Evolutionary conservation across 1,284 basidiomycete species (phyloP).

Genomic region (Ceratobasidium sp.): DNA sequence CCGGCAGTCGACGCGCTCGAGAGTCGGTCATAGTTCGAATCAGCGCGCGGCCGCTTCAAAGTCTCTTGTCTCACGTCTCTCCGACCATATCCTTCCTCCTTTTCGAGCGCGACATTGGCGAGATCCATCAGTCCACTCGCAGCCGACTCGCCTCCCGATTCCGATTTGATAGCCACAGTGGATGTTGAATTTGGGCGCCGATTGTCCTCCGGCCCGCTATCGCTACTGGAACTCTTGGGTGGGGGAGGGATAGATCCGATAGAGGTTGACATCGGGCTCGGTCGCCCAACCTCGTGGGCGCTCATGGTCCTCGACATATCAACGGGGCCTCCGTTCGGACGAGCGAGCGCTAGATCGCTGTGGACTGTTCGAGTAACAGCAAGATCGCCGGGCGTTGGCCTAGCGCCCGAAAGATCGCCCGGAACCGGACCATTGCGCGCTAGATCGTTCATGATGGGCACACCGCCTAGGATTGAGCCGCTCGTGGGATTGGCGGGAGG

Average conservation of each 20-base stretch:
- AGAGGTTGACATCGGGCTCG: background rate
- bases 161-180: constrained; percentile 9
- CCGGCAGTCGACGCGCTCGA: constrained; percentile 9
- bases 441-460: constrained; percentile 33
- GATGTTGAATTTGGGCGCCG: background rate
- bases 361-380: constrained; percentile 3
- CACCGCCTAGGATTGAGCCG: constrained; percentile 17
- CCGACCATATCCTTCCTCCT: constrained; percentile 10
- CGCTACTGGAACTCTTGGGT: constrained; percentile 16
- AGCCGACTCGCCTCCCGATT: background rate
- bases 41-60: constrained; percentile 36
- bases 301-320: constrained; percentile 25
- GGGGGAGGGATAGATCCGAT: constrained; percentile 28
- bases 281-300: constrained; percentile 18
- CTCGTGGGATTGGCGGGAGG: constrained; percentile 6
- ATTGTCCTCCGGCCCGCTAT: background rate
- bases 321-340: background rate
- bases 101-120: constrained; percentile 39
- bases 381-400: constrained; percentile 12
- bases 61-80: constrained; percentile 4
- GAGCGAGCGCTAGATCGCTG: constrained; percentile 24
- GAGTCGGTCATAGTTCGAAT: constrained; percentile 19
- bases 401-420: constrained; percentile 13
- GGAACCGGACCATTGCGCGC: constrained; percentile 23
- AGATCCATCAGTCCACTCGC: constrained; percentile 34